These are phyloP conservation scores for Solanum corneliomulleri DNA, from an alignment of 257 asterid genomes.

Conservation along the genomic window DNA sequence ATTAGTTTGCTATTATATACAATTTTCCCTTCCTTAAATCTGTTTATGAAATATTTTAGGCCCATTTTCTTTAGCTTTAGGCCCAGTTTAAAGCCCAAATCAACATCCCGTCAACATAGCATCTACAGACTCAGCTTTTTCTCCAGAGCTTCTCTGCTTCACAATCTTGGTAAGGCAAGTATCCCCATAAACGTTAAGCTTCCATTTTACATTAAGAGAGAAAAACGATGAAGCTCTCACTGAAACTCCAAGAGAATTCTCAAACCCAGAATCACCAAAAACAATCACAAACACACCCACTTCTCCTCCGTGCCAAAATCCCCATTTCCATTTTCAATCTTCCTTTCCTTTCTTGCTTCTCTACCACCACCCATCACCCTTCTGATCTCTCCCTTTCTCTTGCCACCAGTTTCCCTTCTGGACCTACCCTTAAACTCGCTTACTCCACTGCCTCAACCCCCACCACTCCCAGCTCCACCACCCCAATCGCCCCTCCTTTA, in stretches of 20 bases:
- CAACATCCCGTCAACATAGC: not conserved
- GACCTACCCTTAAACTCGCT: slow-evolving; percentile 67
- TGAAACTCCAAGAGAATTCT: slow-evolving; percentile 43
- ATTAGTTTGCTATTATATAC: no score
- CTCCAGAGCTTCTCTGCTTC: not conserved
- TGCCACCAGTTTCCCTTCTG: slow-evolving; percentile 55
- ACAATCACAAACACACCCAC: slow-evolving; percentile 17
- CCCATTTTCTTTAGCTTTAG: not conserved
- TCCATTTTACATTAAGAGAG: not conserved
- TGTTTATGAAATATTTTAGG: no score
- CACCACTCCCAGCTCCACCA: slow-evolving; percentile 6
- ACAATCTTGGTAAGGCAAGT: not conserved
- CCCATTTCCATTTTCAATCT: slow-evolving; percentile 66
- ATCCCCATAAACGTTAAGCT: not conserved
- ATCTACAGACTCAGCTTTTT: not conserved
- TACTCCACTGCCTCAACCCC: slow-evolving; percentile 37
- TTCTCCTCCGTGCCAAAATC: slow-evolving; percentile 72
- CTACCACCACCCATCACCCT: slow-evolving; percentile 79
- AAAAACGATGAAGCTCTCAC: slow-evolving; percentile 52
- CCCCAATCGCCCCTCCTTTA: slow-evolving; percentile 27
- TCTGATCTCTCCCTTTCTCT: slow-evolving; percentile 76
- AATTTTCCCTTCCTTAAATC: no score
- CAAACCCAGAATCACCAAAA: slow-evolving; percentile 18
- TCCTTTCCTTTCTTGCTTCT: slow-evolving; percentile 69
- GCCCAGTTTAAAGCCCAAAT: not conserved